phyloP scores from a whole-genome alignment of 345 rosid species.

The Hibiscus tridactylites region DNA sequence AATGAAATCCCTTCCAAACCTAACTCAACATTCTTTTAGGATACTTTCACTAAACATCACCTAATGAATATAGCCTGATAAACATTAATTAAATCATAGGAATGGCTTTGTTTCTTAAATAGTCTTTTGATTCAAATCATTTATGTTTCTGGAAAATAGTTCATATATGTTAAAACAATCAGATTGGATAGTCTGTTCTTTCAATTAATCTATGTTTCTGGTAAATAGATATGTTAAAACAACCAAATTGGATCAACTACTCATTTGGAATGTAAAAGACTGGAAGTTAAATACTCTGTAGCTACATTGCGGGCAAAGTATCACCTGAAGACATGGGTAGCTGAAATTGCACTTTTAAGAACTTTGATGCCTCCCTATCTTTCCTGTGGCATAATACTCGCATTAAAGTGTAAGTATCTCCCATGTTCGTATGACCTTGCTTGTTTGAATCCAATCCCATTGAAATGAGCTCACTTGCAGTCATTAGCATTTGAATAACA shows the following conservation, averaged over 20 bases:
- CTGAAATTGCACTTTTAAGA: slow-evolving; percentile 69
- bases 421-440: slow-evolving; percentile 29
- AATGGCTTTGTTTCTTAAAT: neutral
- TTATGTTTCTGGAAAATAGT: neutral
- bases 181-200: too few species aligned
- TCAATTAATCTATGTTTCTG: neutral
- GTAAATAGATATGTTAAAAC: neutral
- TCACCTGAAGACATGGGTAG: slow-evolving; percentile 97
- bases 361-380: slow-evolving; percentile 79
- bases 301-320: neutral
- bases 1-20: neutral
- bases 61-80: neutral
- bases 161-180: too few species aligned
- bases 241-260: neutral
- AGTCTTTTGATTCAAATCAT: neutral
- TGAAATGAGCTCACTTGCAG: slow-evolving; percentile 72
- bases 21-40: neutral
- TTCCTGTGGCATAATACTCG: slow-evolving; percentile 95
- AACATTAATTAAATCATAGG: neutral
- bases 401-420: slow-evolving; percentile 67
- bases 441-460: slow-evolving; percentile 48
- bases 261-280: too few species aligned
- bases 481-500: slow-evolving; percentile 72
- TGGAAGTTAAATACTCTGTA: neutral
- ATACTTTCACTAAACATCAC: neutral